Conservation (phyloP, 2,329 filamentous ascomycete genomes). For the Cladosporium colombiae region DNA sequence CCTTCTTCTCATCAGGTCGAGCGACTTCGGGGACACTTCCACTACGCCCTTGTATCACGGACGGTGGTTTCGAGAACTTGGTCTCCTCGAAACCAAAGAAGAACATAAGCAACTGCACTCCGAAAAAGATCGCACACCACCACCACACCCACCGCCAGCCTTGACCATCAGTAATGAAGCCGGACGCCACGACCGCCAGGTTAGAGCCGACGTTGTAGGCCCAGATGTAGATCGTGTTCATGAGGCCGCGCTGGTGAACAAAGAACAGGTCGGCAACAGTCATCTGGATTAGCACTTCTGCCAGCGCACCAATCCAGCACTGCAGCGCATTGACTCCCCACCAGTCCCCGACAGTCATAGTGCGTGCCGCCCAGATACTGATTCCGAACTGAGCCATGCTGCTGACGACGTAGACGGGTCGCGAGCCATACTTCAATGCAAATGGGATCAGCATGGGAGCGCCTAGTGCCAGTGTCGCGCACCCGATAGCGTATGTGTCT, state of each 20-base stretch:
- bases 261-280: slow-evolving; percentile 51
- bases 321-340: slow-evolving; percentile 46
- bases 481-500: slow-evolving; percentile 48
- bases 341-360: slow-evolving; percentile 46
- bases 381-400: slow-evolving; percentile 51
- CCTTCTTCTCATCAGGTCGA: neutral
- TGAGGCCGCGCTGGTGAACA: slow-evolving; percentile 47
- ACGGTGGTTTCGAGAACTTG: slow-evolving; percentile 28
- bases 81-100: slow-evolving; percentile 49
- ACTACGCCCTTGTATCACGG: slow-evolving; percentile 26
- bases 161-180: slow-evolving; percentile 44
- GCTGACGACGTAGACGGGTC: slow-evolving; percentile 53
- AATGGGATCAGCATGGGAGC: slow-evolving; percentile 53
- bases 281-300: slow-evolving; percentile 56
- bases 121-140: slow-evolving; percentile 47
- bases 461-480: slow-evolving; percentile 51
- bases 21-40: slow-evolving; percentile 24
- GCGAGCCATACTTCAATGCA: slow-evolving; percentile 53
- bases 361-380: slow-evolving; percentile 51
- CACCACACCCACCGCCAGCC: slow-evolving; percentile 56
- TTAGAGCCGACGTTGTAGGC: slow-evolving; percentile 39
- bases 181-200: slow-evolving; percentile 44
- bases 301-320: slow-evolving; percentile 50
- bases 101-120: slow-evolving; percentile 41
- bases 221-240: slow-evolving; percentile 52